A percentile compares a stretch with the other conserved stretches of the same genome.
Conservation (phyloP, 805 yeast species). For the Priceomyces haplophilus region DNA sequence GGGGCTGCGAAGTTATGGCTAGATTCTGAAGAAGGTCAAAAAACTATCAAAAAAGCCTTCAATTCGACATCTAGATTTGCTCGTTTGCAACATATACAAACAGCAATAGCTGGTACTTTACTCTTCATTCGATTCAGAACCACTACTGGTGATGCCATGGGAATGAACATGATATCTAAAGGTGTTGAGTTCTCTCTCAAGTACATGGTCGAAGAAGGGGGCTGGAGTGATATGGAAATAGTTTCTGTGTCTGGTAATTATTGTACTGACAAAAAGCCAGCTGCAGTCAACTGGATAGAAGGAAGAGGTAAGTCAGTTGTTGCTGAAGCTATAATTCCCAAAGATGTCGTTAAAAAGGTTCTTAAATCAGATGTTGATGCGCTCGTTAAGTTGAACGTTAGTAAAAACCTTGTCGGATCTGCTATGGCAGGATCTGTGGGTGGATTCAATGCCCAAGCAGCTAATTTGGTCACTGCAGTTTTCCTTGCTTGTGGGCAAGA, state of each 20-base stretch:
- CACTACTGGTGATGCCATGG: constrained; percentile 99
- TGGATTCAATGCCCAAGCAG: constrained; percentile 98
- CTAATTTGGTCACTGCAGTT: constrained; percentile 92
- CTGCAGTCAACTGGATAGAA: constrained; percentile 98
- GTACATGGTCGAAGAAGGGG: constrained; percentile 81
- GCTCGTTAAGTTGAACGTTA: constrained; percentile 80
- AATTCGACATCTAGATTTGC: constrained; percentile 98
- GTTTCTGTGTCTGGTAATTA: constrained; percentile 95
- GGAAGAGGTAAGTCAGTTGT: constrained; percentile 98
- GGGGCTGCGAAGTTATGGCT: constrained; percentile 95
- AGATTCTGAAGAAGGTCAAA: constrained; percentile 92
- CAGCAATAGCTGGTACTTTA: constrained; percentile 91
- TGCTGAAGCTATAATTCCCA: constrained; percentile 91
- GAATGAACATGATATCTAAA: constrained; percentile 99
- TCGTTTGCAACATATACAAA: constrained; percentile 82
- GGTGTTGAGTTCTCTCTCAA: constrained; percentile 90
- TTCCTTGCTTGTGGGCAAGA: constrained; percentile 97
- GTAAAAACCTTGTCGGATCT: constrained; percentile 90
- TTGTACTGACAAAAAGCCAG: constrained; percentile 96
- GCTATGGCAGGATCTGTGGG: constrained; percentile 99
- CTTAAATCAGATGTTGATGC: constrained; percentile 91
- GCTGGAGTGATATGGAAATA: constrained; percentile 91
- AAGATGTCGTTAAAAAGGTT: constrained; percentile 72
- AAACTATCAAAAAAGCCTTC: constrained; percentile 77
- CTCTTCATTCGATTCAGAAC: constrained; percentile 91